Evolutionary conservation across 306 rosid species (phyloP), one percentile per base, ranked within the genome.

Genomic region (Malus sieversii): DNA sequence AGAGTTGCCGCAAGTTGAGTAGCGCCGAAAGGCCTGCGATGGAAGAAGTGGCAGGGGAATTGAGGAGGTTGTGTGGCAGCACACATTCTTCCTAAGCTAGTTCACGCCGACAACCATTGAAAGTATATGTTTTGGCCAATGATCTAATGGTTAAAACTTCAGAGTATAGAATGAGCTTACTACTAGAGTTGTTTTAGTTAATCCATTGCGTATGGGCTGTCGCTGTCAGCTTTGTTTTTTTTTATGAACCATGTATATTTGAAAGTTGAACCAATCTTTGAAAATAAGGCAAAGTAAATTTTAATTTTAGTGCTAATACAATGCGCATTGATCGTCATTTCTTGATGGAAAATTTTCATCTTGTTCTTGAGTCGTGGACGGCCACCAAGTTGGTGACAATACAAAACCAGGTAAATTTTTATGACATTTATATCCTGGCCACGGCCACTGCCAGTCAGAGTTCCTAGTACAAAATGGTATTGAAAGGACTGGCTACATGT

Each of bases 1-100:
- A 75, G 79, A 66, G 79, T n/a, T 66, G 73, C 53, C 72, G 66
- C 71, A 52, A 52, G 18, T 22, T 75, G 72, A 75, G 40, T 22
- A 19, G 72, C 9, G 58, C 51, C 38, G 57, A 66, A 32, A 66
- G 79, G 25, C 72, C 73, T 3, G 38, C 65, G 13, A 75, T 65
- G 72, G 62, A 75, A 53, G 23, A 75, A 66, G 72, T 66, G 38
- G 66, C 61, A 30, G 1, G 62, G 20, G 62, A 63, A 48, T n/a
- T 75, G 8, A 48, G 55, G 55, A 48, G 55, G 55, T 48, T 48
- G 20, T 48, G 55, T 48, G 20, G 55, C 20, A 6, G 15, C 16
- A 45, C 45, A 10, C 16, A n/a, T 59, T 59, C 29, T 60, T 22
- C 64, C 29, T 59, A n/a, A n/a, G 27, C 3, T 22, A 22, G 23